phyloP scores from a whole-genome alignment of 305 asterid genomes.

The Fraxinus greggii region DNA sequence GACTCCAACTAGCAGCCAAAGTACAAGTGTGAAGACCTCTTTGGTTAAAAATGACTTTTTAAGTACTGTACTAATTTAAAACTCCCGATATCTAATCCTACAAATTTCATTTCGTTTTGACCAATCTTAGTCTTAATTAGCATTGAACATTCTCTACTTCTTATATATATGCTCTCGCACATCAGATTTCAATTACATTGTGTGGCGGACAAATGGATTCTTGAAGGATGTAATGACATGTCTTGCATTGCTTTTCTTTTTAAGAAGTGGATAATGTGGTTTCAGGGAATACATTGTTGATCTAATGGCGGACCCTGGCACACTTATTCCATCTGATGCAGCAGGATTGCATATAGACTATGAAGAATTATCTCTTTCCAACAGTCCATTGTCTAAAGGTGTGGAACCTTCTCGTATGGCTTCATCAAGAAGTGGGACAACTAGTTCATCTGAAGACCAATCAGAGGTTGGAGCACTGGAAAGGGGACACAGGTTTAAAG shows the following conservation, averaged over 20 bases:
- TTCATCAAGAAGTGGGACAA: slow-evolving; percentile 41
- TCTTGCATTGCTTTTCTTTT: slow-evolving; percentile 11
- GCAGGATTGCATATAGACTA: slow-evolving; percentile 46
- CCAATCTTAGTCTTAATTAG: slow-evolving; percentile 7
- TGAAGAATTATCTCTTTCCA: slow-evolving; percentile 36
- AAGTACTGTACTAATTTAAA: background rate
- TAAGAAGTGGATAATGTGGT: slow-evolving; percentile 31
- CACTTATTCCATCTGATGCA: slow-evolving; percentile 90
- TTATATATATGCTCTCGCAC: slow-evolving; percentile 6
- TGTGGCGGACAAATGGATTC: slow-evolving; percentile 13
- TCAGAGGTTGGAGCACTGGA: slow-evolving; percentile 33
- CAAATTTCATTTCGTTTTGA: background rate
- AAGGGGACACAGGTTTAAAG: slow-evolving; percentile 35
- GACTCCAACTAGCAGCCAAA: slow-evolving; percentile 20
- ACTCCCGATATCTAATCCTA: slow-evolving; percentile 5
- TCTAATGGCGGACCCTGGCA: slow-evolving; percentile 94
- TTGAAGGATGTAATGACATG: slow-evolving; percentile 17
- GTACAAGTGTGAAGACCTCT: background rate
- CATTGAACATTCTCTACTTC: slow-evolving; percentile 9
- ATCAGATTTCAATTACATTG: slow-evolving; percentile 15
- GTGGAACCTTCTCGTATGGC: slow-evolving; percentile 38
- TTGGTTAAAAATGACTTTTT: slow-evolving; percentile 10
- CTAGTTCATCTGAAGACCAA: slow-evolving; percentile 39
- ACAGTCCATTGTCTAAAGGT: slow-evolving; percentile 29
- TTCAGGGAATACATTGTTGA: slow-evolving; percentile 93